A percentile compares a stretch with the other conserved stretches of the same genome.
Evolutionary conservation across 352 stramenopile genomes (phyloP).

Genomic region (Pythium dissimile): DNA sequence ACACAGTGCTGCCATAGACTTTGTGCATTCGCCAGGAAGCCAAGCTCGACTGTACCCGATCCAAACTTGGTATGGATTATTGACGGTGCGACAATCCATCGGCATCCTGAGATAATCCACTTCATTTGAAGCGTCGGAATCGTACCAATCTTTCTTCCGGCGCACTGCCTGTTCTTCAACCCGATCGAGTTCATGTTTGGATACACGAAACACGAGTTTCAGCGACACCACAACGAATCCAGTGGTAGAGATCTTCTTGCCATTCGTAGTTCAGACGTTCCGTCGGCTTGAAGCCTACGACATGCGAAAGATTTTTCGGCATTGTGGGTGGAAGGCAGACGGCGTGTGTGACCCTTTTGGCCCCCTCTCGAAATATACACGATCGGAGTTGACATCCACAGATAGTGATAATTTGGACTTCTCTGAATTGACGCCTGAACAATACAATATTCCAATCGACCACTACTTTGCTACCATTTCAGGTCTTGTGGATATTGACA

Average conservation of each 20-base stretch:
- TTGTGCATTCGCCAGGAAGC: neutral
- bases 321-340: neutral
- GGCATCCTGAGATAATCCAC: constrained; percentile 30
- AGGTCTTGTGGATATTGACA: too few relatives aligned
- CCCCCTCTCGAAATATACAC: neutral
- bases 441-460: too few relatives aligned
- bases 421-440: too few relatives aligned
- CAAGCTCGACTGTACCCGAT: constrained; percentile 16
- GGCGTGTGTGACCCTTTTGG: neutral
- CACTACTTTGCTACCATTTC: too few relatives aligned
- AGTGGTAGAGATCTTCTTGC: neutral
- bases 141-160: constrained; percentile 24
- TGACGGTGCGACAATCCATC: constrained; percentile 25
- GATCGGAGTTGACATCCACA: neutral
- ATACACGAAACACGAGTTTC: constrained; percentile 1
- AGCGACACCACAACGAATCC: neutral
- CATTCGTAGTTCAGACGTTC: neutral
- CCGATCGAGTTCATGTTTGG: constrained; percentile 30
- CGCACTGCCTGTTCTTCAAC: constrained; percentile 31
- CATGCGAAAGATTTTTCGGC: neutral
- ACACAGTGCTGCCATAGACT: neutral
- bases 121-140: constrained; percentile 25
- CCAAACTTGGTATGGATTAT: constrained; percentile 31
- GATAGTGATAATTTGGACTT: too few relatives aligned
- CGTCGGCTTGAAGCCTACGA: neutral